phyloP scores from a whole-genome alignment of 2,329 filamentous ascomycete genomes.

The Rutstroemia sp. region DNA sequence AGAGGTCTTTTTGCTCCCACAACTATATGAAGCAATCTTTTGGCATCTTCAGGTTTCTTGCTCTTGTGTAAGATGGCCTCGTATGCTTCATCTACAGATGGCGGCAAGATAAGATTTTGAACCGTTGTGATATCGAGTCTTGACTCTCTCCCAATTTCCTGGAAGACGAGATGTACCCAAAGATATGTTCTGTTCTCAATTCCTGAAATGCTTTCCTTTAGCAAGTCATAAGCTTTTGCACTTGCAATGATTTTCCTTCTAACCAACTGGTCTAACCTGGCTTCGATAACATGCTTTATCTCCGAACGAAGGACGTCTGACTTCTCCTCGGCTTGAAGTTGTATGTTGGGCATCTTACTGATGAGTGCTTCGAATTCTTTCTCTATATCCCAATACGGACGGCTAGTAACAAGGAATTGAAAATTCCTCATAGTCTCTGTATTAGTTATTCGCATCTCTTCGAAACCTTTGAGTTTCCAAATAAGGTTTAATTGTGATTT shows the following conservation, averaged over 20 bases:
- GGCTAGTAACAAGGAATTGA: constrained; percentile 6
- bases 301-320: constrained; percentile 4
- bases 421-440: not conserved
- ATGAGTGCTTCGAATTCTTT: not conserved
- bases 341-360: not conserved
- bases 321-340: constrained; percentile 3
- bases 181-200: constrained; percentile 6
- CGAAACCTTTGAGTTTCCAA: not conserved
- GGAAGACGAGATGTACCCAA: constrained; percentile 9
- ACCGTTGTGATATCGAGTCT: not conserved
- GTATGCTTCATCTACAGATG: constrained; percentile 1
- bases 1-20: constrained; percentile 4
- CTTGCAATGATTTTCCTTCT: not conserved
- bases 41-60: not conserved
- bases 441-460: not conserved
- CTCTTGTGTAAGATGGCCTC: constrained; percentile 1
- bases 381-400: constrained; percentile 7
- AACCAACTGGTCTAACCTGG: not conserved
- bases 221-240: not conserved
- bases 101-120: not conserved
- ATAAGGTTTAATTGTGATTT: not conserved
- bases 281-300: constrained; percentile 9
- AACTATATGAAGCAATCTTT: constrained; percentile 7
- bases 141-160: not conserved
- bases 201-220: not conserved